Conservation (phyloP, 2,329 filamentous ascomycete genomes). For the Exophiala aquamarina region DNA sequence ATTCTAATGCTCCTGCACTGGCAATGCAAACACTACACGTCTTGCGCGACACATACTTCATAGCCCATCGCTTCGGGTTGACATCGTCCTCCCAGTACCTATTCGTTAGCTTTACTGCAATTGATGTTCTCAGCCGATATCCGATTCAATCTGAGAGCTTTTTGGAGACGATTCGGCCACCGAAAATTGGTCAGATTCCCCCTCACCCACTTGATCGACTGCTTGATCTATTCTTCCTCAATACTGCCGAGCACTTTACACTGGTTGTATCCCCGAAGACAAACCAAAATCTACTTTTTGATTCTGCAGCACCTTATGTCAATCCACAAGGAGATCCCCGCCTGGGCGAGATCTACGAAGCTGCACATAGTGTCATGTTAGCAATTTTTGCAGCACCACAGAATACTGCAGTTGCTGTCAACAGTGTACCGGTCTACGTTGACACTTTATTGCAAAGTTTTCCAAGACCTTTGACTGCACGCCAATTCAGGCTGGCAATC, state of each 20-base stretch:
- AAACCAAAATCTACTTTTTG: conserved; percentile 72
- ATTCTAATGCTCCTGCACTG: conserved; percentile 62
- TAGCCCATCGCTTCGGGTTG: conserved; percentile 72
- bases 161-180: conserved; percentile 62
- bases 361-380: conserved; percentile 79
- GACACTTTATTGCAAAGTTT: conserved; percentile 78
- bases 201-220: conserved; percentile 67
- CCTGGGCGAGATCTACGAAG: conserved; percentile 75
- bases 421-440: conserved; percentile 79
- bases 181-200: conserved; percentile 57
- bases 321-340: conserved; percentile 56
- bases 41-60: conserved; percentile 77
- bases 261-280: conserved; percentile 64
- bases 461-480: conserved; percentile 71
- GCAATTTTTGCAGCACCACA: conserved; percentile 78
- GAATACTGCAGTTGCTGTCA: conserved; percentile 68
- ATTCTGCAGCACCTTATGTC: conserved; percentile 74
- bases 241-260: conserved; percentile 80
- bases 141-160: conserved; percentile 66
- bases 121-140: conserved; percentile 78
- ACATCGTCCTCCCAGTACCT: conserved; percentile 78
- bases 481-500: conserved; percentile 87
- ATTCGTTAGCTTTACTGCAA: conserved; percentile 77
- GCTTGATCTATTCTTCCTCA: conserved; percentile 85
- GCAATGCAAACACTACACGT: conserved; percentile 71